Evolutionary conservation across 164 flowering plant genomes (phyloP).

Genomic region (Berberis vulgaris): DNA sequence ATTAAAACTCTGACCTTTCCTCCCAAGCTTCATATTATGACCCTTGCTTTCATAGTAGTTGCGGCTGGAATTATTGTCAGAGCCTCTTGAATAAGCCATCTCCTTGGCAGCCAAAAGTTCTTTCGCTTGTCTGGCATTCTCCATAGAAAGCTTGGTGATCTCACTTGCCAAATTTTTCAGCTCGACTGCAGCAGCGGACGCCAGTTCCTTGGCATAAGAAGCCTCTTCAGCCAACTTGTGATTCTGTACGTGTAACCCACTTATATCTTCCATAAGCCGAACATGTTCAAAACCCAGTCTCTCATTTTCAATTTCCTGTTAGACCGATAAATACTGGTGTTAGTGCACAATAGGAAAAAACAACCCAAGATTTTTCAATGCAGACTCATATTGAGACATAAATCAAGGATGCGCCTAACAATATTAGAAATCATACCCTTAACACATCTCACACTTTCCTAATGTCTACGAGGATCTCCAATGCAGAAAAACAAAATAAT

Average conservation of each 20-base stretch:
- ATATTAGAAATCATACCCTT: no score
- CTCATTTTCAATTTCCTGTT: constrained; percentile 81
- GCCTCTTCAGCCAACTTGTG: constrained; percentile 94
- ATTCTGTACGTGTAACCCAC: constrained; percentile 81
- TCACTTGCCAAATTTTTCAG: constrained; percentile 90
- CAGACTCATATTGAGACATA: no score
- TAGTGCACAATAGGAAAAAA: no score
- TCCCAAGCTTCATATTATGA: constrained; percentile 42
- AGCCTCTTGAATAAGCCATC: constrained; percentile 38
- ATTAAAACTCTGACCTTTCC: constrained; percentile 48
- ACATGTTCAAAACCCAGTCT: constrained; percentile 66
- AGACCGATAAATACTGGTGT: constrained; percentile 1
- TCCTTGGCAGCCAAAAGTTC: constrained; percentile 70
- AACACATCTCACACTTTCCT: no score
- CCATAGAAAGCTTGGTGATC: constrained; percentile 82
- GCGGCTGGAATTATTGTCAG: constrained; percentile 46
- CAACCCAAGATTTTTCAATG: no score
- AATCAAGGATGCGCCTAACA: no score
- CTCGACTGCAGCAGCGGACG: constrained; percentile 99
- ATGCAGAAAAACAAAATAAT: no score
- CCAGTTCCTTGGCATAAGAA: constrained; percentile 94
- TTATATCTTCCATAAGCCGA: constrained; percentile 70
- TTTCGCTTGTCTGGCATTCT: constrained; percentile 74
- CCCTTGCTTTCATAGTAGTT: constrained; percentile 11
- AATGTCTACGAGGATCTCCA: no score